These are phyloP conservation scores for Radiomyces spectabilis DNA, from an alignment of 192 early-diverging fungal genomes.

Conservation along the genomic window DNA sequence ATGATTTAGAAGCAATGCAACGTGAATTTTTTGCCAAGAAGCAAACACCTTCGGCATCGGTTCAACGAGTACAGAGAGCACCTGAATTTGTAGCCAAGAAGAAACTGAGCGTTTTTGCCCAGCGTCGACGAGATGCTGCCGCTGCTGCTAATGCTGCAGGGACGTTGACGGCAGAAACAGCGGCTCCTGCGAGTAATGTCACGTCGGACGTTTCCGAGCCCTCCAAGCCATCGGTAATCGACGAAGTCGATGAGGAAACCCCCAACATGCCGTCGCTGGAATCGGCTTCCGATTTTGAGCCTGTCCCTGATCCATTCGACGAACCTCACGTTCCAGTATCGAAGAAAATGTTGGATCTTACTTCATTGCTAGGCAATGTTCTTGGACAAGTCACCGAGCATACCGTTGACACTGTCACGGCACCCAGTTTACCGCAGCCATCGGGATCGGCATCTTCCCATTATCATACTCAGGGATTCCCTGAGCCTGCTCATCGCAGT, in stretches of 20 bases:
- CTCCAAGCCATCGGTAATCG: slow-evolving; percentile 6
- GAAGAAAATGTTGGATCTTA: slow-evolving; percentile 28
- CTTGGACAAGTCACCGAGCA: slow-evolving; percentile 21
- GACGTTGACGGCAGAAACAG: neutral
- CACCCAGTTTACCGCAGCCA: neutral
- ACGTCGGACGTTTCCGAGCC: slow-evolving; percentile 14
- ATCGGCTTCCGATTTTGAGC: neutral
- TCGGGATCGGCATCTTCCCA: neutral
- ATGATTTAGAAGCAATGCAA: slow-evolving; percentile 42
- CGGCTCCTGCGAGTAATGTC: slow-evolving; percentile 4
- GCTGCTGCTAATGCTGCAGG: neutral
- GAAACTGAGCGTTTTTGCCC: slow-evolving; percentile 7
- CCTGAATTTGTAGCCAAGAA: slow-evolving; percentile 8
- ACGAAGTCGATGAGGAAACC: slow-evolving; percentile 10
- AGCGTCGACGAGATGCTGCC: neutral
- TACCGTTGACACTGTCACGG: neutral
- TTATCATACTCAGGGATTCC: slow-evolving; percentile 24
- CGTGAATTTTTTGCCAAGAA: slow-evolving; percentile 36
- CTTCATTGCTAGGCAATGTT: slow-evolving; percentile 19
- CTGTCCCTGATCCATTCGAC: slow-evolving; percentile 1
- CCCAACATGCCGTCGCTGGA: slow-evolving; percentile 4
- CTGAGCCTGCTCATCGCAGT: slow-evolving; percentile 29
- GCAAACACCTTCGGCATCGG: slow-evolving; percentile 33
- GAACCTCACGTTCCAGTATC: slow-evolving; percentile 19
- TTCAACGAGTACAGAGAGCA: slow-evolving; percentile 17